phyloP scores from a whole-genome alignment of 176 grass and related monocot species.

The Chrysopogon serrulatus region DNA sequence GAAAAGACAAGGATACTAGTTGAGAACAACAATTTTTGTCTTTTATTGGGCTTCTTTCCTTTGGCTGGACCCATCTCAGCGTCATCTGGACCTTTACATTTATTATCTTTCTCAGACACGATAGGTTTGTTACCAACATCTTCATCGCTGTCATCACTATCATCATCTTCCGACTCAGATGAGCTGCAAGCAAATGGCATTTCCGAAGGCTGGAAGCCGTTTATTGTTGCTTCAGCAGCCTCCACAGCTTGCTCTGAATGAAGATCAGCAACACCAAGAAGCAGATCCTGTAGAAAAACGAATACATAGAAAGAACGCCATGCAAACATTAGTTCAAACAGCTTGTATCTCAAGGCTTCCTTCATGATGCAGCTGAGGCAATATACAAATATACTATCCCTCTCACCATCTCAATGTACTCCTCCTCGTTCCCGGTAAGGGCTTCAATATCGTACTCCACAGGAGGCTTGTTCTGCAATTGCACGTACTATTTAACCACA shows the following conservation, averaged over 20 bases:
- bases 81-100: slow-evolving; percentile 16
- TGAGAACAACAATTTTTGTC: slow-evolving; percentile 75
- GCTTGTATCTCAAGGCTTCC: not conserved
- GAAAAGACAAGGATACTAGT: no score
- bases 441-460: slow-evolving; percentile 76
- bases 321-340: not conserved
- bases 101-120: slow-evolving; percentile 5
- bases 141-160: slow-evolving; percentile 30
- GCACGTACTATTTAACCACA: not conserved
- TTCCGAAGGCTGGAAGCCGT: slow-evolving; percentile 30
- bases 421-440: slow-evolving; percentile 67
- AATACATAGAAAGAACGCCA: not conserved
- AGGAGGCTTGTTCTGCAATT: slow-evolving; percentile 58
- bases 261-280: slow-evolving; percentile 83
- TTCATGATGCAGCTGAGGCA: not conserved
- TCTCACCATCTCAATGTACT: slow-evolving; percentile 94
- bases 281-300: slow-evolving; percentile 59
- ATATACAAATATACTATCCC: not conserved
- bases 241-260: slow-evolving; percentile 68
- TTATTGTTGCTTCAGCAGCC: slow-evolving; percentile 64
- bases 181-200: slow-evolving; percentile 29
- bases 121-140: slow-evolving; percentile 8
- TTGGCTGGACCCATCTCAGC: not conserved
- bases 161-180: slow-evolving; percentile 50
- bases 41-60: slow-evolving; percentile 51